A percentile compares a stretch with the other conserved stretches of the same genome.
Evolutionary conservation across 805 yeast genomes (phyloP).

Genomic region (Saturnispora sanitii): DNA sequence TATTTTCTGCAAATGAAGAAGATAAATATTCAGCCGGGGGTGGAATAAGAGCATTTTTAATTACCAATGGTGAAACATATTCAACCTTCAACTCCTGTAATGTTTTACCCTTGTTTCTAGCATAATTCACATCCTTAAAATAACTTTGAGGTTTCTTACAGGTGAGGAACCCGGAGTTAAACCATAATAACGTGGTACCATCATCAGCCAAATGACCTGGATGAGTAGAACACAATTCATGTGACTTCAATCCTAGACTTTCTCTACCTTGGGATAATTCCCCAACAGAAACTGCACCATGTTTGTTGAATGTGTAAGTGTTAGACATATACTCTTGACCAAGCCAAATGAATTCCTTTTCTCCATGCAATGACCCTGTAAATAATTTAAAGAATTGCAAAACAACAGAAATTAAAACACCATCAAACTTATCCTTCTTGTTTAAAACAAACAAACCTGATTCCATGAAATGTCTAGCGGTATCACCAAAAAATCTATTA

Average conservation of each 20-base stretch:
- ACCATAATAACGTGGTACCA: conserved; percentile 46
- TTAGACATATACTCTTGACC: conserved; percentile 53
- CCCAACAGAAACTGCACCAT: conserved; percentile 53
- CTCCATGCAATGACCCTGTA: conserved; percentile 58
- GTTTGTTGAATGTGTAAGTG: conserved; percentile 38
- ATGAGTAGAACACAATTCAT: conserved; percentile 50
- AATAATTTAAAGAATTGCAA: conserved; percentile 36
- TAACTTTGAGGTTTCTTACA: conserved; percentile 42
- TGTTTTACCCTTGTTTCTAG: conserved; percentile 20
- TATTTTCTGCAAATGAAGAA: conserved; percentile 5
- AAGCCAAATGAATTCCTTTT: conserved; percentile 70
- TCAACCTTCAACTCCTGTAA: conserved; percentile 27
- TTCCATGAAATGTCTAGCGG: conserved; percentile 38
- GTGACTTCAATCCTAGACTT: conserved; percentile 10
- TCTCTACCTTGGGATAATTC: conserved; percentile 18
- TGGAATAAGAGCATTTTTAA: conserved; percentile 41
- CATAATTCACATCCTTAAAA: conserved; percentile 28
- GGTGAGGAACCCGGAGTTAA: conserved; percentile 57
- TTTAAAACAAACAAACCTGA: conserved; percentile 40
- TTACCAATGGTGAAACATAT: conserved; percentile 32
- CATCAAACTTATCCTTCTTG: conserved; percentile 38
- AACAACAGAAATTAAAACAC: conserved; percentile 35
- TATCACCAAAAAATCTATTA: conserved; percentile 34
- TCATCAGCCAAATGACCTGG: conserved; percentile 54
- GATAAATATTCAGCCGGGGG: conserved; percentile 35